A percentile compares a stretch with the other conserved stretches of the same genome.
Evolutionary conservation across 257 asterid genomes (phyloP).

Genomic region (Salvia splendens): DNA sequence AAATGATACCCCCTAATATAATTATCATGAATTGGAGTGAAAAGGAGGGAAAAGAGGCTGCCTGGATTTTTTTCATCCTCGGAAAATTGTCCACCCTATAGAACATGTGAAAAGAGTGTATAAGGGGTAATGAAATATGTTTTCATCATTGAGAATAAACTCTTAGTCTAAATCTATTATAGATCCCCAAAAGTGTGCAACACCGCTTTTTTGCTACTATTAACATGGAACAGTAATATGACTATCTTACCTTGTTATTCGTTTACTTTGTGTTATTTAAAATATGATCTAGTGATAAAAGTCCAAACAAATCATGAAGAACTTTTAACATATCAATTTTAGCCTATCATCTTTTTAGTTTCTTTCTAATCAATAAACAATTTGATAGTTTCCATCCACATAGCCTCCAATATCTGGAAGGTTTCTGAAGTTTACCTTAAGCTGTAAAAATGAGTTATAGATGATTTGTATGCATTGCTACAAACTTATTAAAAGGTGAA

Average conservation of each 20-base stretch:
- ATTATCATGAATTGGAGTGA: too few species aligned
- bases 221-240: not conserved
- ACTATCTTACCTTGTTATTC: conserved; percentile 5
- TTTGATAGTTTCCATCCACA: not conserved
- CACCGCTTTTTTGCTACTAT: not conserved
- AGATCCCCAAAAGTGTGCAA: not conserved
- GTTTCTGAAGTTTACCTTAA: not conserved
- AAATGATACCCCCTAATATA: too few species aligned
- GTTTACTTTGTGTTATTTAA: not conserved
- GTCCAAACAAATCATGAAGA: not conserved
- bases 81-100: too few species aligned
- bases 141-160: not conserved
- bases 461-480: not conserved
- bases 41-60: too few species aligned
- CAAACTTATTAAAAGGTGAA: conserved; percentile 1
- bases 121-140: too few species aligned
- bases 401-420: not conserved
- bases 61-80: too few species aligned
- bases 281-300: not conserved
- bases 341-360: not conserved
- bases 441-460: not conserved
- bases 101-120: too few species aligned
- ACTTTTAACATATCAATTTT: not conserved
- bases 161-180: not conserved
- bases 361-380: not conserved